Evolutionary conservation across 2,329 filamentous ascomycete genomes (phyloP), one percentile per base, ranked within the genome.

Genomic region (Trichoderma sp.): DNA sequence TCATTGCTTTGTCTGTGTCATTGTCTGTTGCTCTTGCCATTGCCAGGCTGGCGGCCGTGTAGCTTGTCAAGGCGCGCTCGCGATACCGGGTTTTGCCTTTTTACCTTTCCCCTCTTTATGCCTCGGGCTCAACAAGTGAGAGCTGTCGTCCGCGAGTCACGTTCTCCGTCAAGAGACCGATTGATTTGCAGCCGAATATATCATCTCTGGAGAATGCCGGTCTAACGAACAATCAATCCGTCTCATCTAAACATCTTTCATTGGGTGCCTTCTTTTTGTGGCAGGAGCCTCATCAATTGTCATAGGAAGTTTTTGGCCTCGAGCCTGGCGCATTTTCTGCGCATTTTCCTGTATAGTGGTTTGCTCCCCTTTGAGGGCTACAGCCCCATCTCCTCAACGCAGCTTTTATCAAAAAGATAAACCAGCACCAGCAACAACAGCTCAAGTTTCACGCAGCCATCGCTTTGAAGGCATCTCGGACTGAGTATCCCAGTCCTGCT

Each of bases 11-110:
- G 68, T 50, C 27, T 65, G 60, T 56, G 69, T 73, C 29, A 33
- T 73, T 73, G 21, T 27, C 33, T 31, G 71, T n/a, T 45, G 50
- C 16, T 65, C n/a, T 63, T 41, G 38, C 18, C 7, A 31, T 65
- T 64, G 62, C 21, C 29, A n/a, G 29, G 60, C 38, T n/a, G 53
- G 66, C 74, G 71, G 67, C 41, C 53, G 67, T 65, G 74, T 45
- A 75, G 64, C 73, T 75, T 64, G 66, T 63, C 45, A 69, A 75
- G 50, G 73, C 33, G 56, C 59, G 56, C 59, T 65, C 60, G 45
- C 41, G 71, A 50, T 65, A 56, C 41, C 60, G 31, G 45, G 31
- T 65, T 56, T 56, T 35, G 41, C 71, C 60, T 64, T 73, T 65
- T 65, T 35, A 24, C 59, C 53, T 53, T 68, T 75, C 56, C 72